Conservation (phyloP, 768 basidiomycete species). For the Tylopilus vinaceipallidus region DNA sequence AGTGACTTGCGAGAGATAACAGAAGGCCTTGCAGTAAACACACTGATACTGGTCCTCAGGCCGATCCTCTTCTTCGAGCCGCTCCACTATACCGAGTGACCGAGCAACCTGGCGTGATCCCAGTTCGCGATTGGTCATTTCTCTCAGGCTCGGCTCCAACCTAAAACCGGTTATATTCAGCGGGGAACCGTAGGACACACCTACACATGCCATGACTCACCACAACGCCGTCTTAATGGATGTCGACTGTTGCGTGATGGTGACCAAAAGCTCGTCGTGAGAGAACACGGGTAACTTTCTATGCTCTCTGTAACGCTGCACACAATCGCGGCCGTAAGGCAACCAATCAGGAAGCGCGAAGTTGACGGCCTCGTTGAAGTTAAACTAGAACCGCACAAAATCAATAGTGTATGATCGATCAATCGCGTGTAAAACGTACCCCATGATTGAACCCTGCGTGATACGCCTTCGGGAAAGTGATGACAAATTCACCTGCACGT, state of each 20-base stretch:
- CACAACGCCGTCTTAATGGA: constrained; percentile 92
- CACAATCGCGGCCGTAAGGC: constrained; percentile 81
- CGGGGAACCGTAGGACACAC: constrained; percentile 18
- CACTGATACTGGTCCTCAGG: constrained; percentile 97
- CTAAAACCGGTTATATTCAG: constrained; percentile 40
- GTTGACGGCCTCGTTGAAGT: constrained; percentile 99
- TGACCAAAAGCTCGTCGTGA: constrained; percentile 94
- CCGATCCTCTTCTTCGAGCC: constrained; percentile 74
- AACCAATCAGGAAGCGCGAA: constrained; percentile 98
- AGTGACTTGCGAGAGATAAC: constrained; percentile 90
- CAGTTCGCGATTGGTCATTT: constrained; percentile 88
- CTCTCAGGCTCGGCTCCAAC: constrained; percentile 78
- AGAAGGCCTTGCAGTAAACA: constrained; percentile 87
- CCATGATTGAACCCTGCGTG: constrained; percentile 99
- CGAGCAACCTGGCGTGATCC: constrained; percentile 63
- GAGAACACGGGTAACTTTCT: constrained; percentile 95
- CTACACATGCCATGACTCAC: constrained; percentile 43
- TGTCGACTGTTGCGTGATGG: constrained; percentile 94
- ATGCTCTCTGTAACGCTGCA: constrained; percentile 86
- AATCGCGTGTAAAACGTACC: constrained; percentile 49
- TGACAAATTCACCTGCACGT: constrained; percentile 94
- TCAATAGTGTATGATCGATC: constrained; percentile 24
- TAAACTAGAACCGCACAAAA: constrained; percentile 57
- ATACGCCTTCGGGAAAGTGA: constrained; percentile 97
- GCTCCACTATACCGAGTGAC: constrained; percentile 57